Evolutionary conservation across 495 filamentous ascomycete species (phyloP), one percentile per base, ranked within the genome.

Genomic region (Aspergillus olivimuriae): DNA sequence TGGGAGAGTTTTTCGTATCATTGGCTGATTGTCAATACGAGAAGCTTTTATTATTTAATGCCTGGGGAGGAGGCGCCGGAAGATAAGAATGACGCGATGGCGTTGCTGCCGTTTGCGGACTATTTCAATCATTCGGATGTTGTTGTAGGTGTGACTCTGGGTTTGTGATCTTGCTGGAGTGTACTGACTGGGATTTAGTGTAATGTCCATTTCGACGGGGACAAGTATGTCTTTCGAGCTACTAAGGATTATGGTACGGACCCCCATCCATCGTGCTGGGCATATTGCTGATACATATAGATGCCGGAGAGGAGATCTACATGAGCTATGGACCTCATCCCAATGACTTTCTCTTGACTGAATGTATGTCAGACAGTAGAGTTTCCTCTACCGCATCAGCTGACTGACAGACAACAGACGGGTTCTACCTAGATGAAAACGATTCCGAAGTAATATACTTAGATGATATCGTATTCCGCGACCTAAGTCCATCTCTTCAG

Each of bases 11-110:
- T 83, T 59, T 68, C 71, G 3, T 84, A 91, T 60, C 65, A 78
- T 48, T 95, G 89, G 89, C 70, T 84, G 11, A 76, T 88, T 41
- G 80, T 91, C 34, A 94, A 94, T 53, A 89, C 87, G 2, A 76
- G 89, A 39, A 84, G 81, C 22, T 89, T 95, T 56, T 91, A 84
- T 56, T 85, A 78, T 65, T 65, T 77, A n/a, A 69, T 66, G 15
- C 64, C 70, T 2, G 67, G 60, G 3, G 60, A 69, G 35, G 73
- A 81, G 41, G 57, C 71, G 11, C 73, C 78, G 0, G 55, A 66
- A 20, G 62, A 69, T 19, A 66, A 61, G 1, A 83, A 86, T 53
- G 84, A 92, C 60, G 76, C 79, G 37, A 86, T 94, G 80, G 84
- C 80, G 1, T 62, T 95, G 48, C 77, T 85, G 61, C 89, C 89